These are phyloP conservation scores for Phyllosticta citriasiana DNA, from an alignment of 2,329 filamentous ascomycete genomes.

Conservation along the genomic window DNA sequence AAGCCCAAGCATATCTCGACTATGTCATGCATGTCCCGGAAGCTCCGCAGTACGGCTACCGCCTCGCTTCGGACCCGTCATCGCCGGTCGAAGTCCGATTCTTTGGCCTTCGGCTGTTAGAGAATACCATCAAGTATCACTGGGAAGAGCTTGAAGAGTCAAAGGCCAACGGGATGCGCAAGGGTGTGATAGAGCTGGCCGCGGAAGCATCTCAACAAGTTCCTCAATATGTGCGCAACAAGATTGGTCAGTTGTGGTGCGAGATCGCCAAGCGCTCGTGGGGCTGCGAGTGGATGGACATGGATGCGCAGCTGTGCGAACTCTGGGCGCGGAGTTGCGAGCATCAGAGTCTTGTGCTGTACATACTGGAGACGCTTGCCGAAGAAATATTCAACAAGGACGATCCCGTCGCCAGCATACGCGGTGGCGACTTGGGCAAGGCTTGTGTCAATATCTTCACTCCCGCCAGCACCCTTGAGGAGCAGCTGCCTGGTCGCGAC, in stretches of 20 bases:
- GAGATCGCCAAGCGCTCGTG: slow-evolving; percentile 89
- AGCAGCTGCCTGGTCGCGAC: slow-evolving; percentile 67
- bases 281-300: slow-evolving; percentile 87
- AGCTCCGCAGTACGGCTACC: slow-evolving; percentile 77
- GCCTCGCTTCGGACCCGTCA: slow-evolving; percentile 62
- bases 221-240: slow-evolving; percentile 78
- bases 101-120: slow-evolving; percentile 85
- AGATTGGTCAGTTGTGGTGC: slow-evolving; percentile 88
- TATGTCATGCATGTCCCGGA: slow-evolving; percentile 67
- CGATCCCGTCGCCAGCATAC: slow-evolving; percentile 72
- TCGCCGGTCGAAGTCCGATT: slow-evolving; percentile 80
- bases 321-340: slow-evolving; percentile 59
- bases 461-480: slow-evolving; percentile 60
- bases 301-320: slow-evolving; percentile 74
- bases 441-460: slow-evolving; percentile 92
- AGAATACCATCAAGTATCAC: slow-evolving; percentile 77
- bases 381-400: slow-evolving; percentile 92
- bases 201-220: slow-evolving; percentile 61
- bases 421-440: slow-evolving; percentile 75
- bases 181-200: slow-evolving; percentile 71
- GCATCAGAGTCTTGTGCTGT: slow-evolving; percentile 80
- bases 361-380: slow-evolving; percentile 80
- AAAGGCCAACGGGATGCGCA: slow-evolving; percentile 58
- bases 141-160: slow-evolving; percentile 64
- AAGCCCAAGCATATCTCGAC: slow-evolving; percentile 81